phyloP scores from a whole-genome alignment of 768 basidiomycete genomes.

The Rhodosporidiobolus sp. region DNA sequence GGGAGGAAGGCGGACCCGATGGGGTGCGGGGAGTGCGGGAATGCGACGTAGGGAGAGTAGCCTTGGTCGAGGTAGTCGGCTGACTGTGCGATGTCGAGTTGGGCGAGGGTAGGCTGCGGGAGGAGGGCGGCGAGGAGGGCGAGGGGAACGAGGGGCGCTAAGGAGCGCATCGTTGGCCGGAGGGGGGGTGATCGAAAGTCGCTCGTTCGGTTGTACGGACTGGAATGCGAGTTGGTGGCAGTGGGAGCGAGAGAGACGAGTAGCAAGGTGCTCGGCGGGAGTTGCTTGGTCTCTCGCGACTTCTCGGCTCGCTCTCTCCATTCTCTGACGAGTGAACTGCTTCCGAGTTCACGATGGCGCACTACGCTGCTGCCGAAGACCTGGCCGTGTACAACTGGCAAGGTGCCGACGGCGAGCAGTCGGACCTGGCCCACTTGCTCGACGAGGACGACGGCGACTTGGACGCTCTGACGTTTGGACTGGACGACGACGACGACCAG shows the following conservation, averaged over 20 bases:
- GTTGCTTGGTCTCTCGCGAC: too few relatives aligned
- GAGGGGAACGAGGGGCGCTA: too few relatives aligned
- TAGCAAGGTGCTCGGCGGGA: background rate
- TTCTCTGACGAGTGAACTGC: background rate
- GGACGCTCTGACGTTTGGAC: constrained; percentile 95
- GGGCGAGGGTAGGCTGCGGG: background rate
- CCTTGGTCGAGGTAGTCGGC: background rate
- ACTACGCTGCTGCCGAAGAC: background rate
- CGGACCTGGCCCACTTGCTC: constrained; percentile 80
- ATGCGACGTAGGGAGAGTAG: constrained; percentile 7
- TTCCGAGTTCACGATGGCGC: background rate
- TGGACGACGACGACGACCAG: constrained; percentile 39
- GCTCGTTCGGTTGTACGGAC: too few relatives aligned
- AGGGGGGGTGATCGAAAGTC: too few relatives aligned
- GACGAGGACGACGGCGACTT: constrained; percentile 87
- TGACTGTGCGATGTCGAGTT: background rate
- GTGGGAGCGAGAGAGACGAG: background rate
- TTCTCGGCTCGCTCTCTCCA: background rate
- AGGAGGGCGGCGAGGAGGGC: background rate
- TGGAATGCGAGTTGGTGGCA: too few relatives aligned
- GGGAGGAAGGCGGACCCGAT: constrained; percentile 5
- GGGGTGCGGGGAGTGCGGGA: background rate
- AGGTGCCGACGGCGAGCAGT: constrained; percentile 55
- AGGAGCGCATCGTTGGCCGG: too few relatives aligned
- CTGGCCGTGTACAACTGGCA: background rate